Evolutionary conservation across 1,139 yeast species (phyloP).

Genomic region (Scheffersomyces illinoinensis): DNA sequence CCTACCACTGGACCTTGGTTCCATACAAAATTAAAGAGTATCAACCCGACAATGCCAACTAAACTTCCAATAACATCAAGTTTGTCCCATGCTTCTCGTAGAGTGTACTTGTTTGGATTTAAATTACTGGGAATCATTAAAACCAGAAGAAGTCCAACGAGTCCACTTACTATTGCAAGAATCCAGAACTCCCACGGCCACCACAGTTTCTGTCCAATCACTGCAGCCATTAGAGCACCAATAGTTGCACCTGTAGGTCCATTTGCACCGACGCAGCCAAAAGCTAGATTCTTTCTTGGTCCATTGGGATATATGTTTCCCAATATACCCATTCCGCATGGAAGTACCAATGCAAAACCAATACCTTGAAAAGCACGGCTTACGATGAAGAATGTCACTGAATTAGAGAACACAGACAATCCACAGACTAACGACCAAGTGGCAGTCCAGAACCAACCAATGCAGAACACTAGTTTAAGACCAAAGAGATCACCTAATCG

Average conservation of each 20-base stretch:
- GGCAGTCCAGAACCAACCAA: constrained; percentile 47
- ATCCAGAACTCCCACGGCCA: constrained; percentile 60
- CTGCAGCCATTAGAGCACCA: constrained; percentile 51
- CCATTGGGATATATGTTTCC: constrained; percentile 50
- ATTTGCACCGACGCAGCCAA: constrained; percentile 53
- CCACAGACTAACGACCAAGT: constrained; percentile 53
- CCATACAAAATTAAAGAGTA: constrained; percentile 52
- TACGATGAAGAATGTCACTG: constrained; percentile 47
- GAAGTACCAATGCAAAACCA: constrained; percentile 54
- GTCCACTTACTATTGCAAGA: constrained; percentile 35
- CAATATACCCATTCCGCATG: constrained; percentile 53
- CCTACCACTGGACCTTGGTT: constrained; percentile 57
- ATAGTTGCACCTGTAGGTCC: constrained; percentile 58
- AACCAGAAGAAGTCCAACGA: constrained; percentile 27
- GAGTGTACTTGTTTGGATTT: constrained; percentile 6
- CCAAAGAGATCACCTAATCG: constrained; percentile 58
- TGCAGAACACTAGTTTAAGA: constrained; percentile 37
- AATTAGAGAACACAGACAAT: constrained; percentile 41
- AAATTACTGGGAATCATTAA: constrained; percentile 33
- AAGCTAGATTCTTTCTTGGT: constrained; percentile 50
- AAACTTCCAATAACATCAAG: constrained; percentile 51
- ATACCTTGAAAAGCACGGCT: constrained; percentile 57
- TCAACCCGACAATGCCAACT: constrained; percentile 47
- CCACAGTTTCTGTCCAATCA: constrained; percentile 40
- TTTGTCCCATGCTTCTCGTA: constrained; percentile 11